Percentiles rank a stretch among this genome's conserved stretches.
Evolutionary conservation across 805 yeast genomes (phyloP).

Genomic region (Saturnispora ahearnii): DNA sequence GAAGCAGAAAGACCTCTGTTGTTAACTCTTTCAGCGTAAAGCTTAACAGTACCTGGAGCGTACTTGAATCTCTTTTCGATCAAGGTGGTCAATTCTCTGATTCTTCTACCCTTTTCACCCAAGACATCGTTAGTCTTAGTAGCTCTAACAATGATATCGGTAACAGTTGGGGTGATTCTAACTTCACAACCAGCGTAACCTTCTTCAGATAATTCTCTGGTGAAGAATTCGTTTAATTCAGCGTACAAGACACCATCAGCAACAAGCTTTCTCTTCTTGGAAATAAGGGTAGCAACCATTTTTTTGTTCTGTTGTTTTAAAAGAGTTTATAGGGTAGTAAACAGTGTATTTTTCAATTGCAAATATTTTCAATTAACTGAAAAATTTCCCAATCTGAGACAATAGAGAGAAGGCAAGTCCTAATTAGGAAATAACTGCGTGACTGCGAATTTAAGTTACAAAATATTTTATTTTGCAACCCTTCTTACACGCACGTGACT

Average conservation of each 20-base stretch:
- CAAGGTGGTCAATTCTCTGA: constrained; percentile 95
- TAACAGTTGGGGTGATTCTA: constrained; percentile 95
- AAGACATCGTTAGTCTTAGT: constrained; percentile 97
- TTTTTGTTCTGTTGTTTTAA: constrained; percentile 8
- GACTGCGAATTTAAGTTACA: neutral
- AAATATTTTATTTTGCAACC: neutral
- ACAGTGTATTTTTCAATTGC: constrained; percentile 2
- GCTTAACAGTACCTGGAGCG: constrained; percentile 84
- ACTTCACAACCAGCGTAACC: constrained; percentile 99
- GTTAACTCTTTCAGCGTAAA: constrained; percentile 98
- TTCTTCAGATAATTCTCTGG: constrained; percentile 99
- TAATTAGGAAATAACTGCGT: neutral
- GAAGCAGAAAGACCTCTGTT: constrained; percentile 99
- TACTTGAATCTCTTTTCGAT: constrained; percentile 98
- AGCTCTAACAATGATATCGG: constrained; percentile 98
- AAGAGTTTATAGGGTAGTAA: neutral
- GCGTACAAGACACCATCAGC: constrained; percentile 99
- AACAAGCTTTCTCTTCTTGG: constrained; percentile 98
- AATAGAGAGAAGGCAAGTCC: neutral
- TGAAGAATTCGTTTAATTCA: constrained; percentile 99
- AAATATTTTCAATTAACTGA: neutral
- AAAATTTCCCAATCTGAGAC: neutral
- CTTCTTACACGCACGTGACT: constrained; percentile 1
- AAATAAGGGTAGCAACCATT: constrained; percentile 45
- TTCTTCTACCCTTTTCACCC: constrained; percentile 99